Percentiles rank a stretch among this genome's conserved stretches.
These are phyloP conservation scores for Populus simonii DNA, from an alignment of 345 rosid species.

Conservation along the genomic window DNA sequence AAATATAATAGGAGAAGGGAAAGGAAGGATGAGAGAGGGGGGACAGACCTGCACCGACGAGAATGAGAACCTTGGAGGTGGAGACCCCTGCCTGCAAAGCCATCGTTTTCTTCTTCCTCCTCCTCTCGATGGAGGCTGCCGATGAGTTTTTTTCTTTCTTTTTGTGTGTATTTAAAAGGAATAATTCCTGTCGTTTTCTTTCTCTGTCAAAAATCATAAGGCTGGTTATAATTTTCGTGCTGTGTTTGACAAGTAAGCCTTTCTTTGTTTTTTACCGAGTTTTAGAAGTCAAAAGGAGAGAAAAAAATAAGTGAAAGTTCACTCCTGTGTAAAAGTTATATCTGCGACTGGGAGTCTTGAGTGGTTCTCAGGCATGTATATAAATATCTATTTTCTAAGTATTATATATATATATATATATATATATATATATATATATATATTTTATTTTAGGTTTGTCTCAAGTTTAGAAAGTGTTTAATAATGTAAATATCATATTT, in stretches of 20 bases:
- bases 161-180: too few relatives aligned
- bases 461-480: too few relatives aligned
- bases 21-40: background rate
- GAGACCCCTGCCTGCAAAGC: slow-evolving; percentile 85
- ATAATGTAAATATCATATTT: too few relatives aligned
- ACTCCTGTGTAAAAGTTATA: background rate
- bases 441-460: too few relatives aligned
- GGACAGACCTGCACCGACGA: slow-evolving; percentile 72
- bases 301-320: background rate
- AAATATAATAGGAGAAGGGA: background rate
- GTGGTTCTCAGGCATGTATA: too few relatives aligned
- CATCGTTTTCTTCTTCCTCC: slow-evolving; percentile 31
- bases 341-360: too few relatives aligned
- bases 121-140: background rate
- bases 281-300: background rate
- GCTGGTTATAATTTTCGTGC: background rate
- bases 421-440: too few relatives aligned
- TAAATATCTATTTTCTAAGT: too few relatives aligned
- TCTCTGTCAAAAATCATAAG: background rate
- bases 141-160: too few relatives aligned
- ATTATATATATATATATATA: too few relatives aligned
- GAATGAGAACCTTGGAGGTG: slow-evolving; percentile 74
- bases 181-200: background rate
- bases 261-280: background rate
- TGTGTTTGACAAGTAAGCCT: too few relatives aligned